Conservation (phyloP, 192 early-diverging fungal genomes). For the Coemansia sp. region DNA sequence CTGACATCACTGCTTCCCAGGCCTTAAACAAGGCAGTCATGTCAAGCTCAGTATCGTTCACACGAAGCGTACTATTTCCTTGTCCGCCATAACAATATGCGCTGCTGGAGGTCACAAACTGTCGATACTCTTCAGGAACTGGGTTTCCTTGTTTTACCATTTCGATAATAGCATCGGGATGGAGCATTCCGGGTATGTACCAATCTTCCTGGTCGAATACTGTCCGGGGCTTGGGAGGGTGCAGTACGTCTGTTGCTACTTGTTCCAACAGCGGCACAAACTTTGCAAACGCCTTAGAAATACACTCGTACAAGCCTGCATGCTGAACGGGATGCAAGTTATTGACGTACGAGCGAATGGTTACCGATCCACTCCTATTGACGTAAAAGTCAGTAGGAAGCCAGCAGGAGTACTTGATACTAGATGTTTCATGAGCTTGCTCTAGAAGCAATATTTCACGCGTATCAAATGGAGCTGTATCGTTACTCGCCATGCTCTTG, state of each 20-base stretch:
- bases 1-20: slow-evolving; percentile 4
- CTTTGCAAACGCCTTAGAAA: neutral
- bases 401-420: neutral
- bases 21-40: neutral
- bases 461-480: neutral
- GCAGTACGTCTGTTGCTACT: slow-evolving; percentile 18
- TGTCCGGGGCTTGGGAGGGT: neutral
- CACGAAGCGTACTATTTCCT: neutral
- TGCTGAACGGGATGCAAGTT: neutral
- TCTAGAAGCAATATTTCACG: neutral
- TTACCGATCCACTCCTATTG: neutral
- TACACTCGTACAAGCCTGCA: neutral
- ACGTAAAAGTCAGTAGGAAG: slow-evolving; percentile 2
- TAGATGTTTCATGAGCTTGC: neutral
- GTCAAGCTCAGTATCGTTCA: neutral
- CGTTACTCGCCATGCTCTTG: neutral
- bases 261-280: slow-evolving; percentile 51
- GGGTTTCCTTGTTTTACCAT: too few relatives aligned
- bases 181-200: neutral
- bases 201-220: neutral
- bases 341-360: slow-evolving; percentile 3
- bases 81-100: neutral
- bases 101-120: neutral
- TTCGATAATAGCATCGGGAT: neutral
- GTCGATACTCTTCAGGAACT: neutral